Percentiles rank a stretch among this genome's conserved stretches.
Evolutionary conservation across 495 filamentous ascomycete species (phyloP).

Genomic region (Aspergillus olivimuriae): DNA sequence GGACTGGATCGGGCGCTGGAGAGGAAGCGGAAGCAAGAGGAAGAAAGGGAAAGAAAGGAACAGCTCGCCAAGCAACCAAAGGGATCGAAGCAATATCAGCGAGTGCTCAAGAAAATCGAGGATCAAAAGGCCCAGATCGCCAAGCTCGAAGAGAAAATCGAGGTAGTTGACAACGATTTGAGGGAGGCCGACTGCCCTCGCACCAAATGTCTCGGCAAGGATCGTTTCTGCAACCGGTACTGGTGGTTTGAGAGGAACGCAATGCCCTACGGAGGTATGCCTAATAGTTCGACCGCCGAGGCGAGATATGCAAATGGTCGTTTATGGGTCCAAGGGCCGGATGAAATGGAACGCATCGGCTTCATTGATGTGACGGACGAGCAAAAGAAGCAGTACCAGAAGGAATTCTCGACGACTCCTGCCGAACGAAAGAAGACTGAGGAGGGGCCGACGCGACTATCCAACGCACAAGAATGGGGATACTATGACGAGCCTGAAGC

Average conservation of each 20-base stretch:
- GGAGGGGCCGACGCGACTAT: slow-evolving; percentile 75
- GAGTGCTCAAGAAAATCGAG: slow-evolving; percentile 79
- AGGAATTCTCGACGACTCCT: slow-evolving; percentile 70
- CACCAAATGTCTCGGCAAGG: slow-evolving; percentile 80
- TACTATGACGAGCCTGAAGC: slow-evolving; percentile 76
- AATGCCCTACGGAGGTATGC: slow-evolving; percentile 90
- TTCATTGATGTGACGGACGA: slow-evolving; percentile 72
- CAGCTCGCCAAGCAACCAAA: slow-evolving; percentile 79
- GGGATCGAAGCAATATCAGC: slow-evolving; percentile 80
- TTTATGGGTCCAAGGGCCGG: slow-evolving; percentile 93
- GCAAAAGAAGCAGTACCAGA: slow-evolving; percentile 52
- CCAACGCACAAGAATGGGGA: slow-evolving; percentile 77
- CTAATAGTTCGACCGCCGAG: slow-evolving; percentile 76
- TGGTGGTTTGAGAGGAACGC: slow-evolving; percentile 99
- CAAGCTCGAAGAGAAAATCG: slow-evolving; percentile 77
- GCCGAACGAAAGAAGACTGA: slow-evolving; percentile 80
- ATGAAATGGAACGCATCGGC: slow-evolving; percentile 79
- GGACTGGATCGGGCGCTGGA: slow-evolving; percentile 72
- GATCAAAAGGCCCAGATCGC: slow-evolving; percentile 72
- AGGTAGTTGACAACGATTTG: slow-evolving; percentile 79
- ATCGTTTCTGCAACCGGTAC: slow-evolving; percentile 96
- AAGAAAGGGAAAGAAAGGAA: slow-evolving; percentile 70
- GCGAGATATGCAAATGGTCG: slow-evolving; percentile 90
- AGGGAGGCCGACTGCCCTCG: slow-evolving; percentile 89
- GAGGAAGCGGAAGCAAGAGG: slow-evolving; percentile 77